A percentile compares a stretch with the other conserved stretches of the same genome.
phyloP scores from a whole-genome alignment of 2,329 filamentous ascomycete genomes.

The Dactylellina parvicollis region DNA sequence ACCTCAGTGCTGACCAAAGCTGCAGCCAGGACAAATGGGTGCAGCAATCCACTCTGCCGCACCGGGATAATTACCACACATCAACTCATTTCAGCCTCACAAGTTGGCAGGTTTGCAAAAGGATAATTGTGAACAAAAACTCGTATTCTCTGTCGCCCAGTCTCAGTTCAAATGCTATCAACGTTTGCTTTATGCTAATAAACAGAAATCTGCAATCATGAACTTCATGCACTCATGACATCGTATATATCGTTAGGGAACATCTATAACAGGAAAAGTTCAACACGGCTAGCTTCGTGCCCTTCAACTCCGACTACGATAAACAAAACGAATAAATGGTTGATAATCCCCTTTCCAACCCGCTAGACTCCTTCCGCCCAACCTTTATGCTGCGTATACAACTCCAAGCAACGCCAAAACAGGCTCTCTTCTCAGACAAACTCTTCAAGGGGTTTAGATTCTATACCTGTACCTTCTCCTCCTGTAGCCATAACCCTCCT shows the following conservation, averaged over 20 bases:
- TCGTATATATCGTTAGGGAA: conserved; percentile 14
- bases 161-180: neutral
- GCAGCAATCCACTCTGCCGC: too few relatives aligned
- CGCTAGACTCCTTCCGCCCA: neutral
- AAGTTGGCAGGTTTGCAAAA: too few relatives aligned
- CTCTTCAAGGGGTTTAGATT: neutral
- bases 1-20: too few relatives aligned
- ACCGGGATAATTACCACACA: too few relatives aligned
- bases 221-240: neutral
- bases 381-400: neutral
- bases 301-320: neutral
- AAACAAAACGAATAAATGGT: conserved; percentile 7
- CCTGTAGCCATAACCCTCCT: neutral
- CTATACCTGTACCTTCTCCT: neutral
- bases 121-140: too few relatives aligned
- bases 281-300: neutral
- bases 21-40: too few relatives aligned
- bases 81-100: too few relatives aligned
- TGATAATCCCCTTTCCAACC: conserved; percentile 8
- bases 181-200: neutral
- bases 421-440: neutral
- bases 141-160: too few relatives aligned
- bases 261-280: neutral
- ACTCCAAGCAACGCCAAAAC: neutral
- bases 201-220: neutral